A percentile compares a stretch with the other conserved stretches of the same genome.
Conservation (phyloP, 345 rosid genomes). For the Turritis glabra region DNA sequence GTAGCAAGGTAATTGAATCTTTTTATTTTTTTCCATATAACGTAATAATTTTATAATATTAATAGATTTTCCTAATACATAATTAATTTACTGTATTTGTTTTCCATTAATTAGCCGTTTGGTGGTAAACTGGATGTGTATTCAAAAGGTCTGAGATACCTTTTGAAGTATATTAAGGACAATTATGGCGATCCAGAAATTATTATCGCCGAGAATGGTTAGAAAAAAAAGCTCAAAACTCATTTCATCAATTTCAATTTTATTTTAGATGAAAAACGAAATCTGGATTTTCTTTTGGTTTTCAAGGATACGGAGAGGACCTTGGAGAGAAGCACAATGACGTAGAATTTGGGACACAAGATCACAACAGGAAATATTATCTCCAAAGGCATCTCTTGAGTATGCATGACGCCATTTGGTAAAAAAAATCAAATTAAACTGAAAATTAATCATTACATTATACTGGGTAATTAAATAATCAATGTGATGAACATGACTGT, state of each 20-base stretch:
- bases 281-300: not conserved
- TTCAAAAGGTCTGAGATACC: slow-evolving; percentile 35
- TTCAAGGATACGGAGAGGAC: slow-evolving; percentile 37
- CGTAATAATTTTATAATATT: not conserved
- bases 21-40: not conserved
- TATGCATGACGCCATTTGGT: slow-evolving; percentile 37
- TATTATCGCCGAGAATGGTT: slow-evolving; percentile 56
- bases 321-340: slow-evolving; percentile 14
- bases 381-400: slow-evolving; percentile 36
- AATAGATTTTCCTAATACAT: not conserved
- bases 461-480: not conserved
- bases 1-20: slow-evolving; percentile 27
- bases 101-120: slow-evolving; percentile 6
- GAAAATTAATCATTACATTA: not conserved
- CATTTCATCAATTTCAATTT: not conserved
- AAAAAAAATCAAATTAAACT: not conserved
- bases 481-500: not conserved
- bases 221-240: not conserved
- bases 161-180: slow-evolving; percentile 45
- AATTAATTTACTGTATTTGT: not conserved
- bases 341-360: slow-evolving; percentile 13
- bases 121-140: slow-evolving; percentile 35
- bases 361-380: slow-evolving; percentile 39
- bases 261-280: not conserved
- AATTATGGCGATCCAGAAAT: slow-evolving; percentile 44